Percentiles rank a stretch among this genome's conserved stretches.
These are phyloP conservation scores for Diaporthe sp. DNA, from an alignment of 2,329 filamentous ascomycete genomes.

Conservation along the genomic window DNA sequence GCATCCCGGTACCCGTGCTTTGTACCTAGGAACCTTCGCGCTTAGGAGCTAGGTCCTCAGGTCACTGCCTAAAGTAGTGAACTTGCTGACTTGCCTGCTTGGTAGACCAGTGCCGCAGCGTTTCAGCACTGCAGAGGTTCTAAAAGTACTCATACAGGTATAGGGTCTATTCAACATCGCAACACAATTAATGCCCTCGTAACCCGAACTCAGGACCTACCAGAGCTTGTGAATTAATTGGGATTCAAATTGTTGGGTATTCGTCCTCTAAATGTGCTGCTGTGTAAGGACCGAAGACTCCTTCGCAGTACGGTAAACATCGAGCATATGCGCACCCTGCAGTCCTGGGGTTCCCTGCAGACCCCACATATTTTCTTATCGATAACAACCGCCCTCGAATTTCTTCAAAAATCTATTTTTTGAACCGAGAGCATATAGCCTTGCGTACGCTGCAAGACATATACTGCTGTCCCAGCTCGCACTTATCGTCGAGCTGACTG, in stretches of 20 bases:
- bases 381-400: slow-evolving; percentile 32
- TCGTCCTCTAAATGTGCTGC: background rate
- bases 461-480: background rate
- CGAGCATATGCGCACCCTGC: background rate
- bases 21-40: background rate
- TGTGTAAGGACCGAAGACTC: background rate
- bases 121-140: background rate
- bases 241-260: background rate
- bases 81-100: background rate
- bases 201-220: too few species aligned
- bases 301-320: background rate
- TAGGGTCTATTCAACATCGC: background rate
- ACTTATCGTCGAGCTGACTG: slow-evolving; percentile 3
- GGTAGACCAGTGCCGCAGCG: background rate
- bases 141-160: background rate
- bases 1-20: slow-evolving; percentile 9
- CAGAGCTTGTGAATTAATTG: background rate
- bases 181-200: background rate
- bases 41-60: background rate
- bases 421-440: background rate
- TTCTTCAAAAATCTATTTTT: slow-evolving; percentile 35
- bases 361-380: slow-evolving; percentile 43
- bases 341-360: slow-evolving; percentile 17
- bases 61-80: background rate
- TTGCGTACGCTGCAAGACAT: background rate